These are phyloP conservation scores for Trichosanthes truncata DNA, from an alignment of 306 rosid genomes.

Conservation along the genomic window DNA sequence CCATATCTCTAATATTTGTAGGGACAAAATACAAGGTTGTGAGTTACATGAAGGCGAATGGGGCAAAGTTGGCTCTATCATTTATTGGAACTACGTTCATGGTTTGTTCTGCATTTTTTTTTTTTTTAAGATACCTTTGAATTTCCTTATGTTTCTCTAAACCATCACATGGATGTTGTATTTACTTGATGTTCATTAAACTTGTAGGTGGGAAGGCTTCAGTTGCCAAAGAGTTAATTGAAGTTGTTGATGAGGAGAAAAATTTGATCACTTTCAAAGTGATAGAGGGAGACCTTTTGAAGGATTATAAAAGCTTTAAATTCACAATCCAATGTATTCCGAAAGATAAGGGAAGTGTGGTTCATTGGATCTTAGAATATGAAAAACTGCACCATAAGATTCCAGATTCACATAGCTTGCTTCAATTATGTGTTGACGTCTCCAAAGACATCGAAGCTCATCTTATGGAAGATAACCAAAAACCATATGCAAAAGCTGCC, in stretches of 20 bases:
- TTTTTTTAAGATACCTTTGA: no score
- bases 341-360: not conserved
- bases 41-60: slow-evolving; percentile 10
- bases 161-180: no score
- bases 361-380: slow-evolving; percentile 2
- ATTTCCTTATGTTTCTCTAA: no score
- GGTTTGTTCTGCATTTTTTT: not conserved
- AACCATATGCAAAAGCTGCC: not conserved
- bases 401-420: not conserved
- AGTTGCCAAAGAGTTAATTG: not conserved
- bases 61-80: not conserved
- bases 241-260: not conserved
- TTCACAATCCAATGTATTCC: not conserved
- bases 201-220: not conserved
- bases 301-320: not conserved
- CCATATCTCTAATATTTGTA: not conserved
- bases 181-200: not conserved
- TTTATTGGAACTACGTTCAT: not conserved
- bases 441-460: slow-evolving; percentile 2
- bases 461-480: not conserved
- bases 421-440: not conserved
- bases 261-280: not conserved
- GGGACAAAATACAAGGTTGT: not conserved
- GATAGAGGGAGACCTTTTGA: not conserved
- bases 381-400: not conserved